Evolutionary conservation across 768 basidiomycete genomes (phyloP), one percentile per base, ranked within the genome.

Genomic region (Leccinellum albellum): DNA sequence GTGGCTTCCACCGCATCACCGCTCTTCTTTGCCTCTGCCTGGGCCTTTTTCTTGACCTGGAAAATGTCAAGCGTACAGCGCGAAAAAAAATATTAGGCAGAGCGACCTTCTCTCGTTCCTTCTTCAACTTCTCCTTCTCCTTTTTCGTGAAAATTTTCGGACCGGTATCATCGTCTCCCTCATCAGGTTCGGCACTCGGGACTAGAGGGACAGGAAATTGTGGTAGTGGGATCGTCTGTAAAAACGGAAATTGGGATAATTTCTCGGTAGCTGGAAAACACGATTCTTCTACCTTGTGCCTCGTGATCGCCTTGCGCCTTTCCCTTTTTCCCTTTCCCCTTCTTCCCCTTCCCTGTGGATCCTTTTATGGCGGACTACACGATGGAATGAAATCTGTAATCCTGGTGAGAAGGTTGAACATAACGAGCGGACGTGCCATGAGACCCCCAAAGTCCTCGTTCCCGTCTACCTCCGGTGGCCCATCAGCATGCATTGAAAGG

Each of bases 91-190:
- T 6, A 10, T 53, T 20, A 37, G 42, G 40, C 40, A 21, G 56
- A 40, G 66, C 49, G 33, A 88, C 94, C 88, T 97, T 97, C 77
- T 97, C 94, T 51, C 86, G 84, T 74, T 98, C 95, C 76, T 98
- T 98, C 83, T 98, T 98, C 59, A 96, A 77, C 70, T 87, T 87
- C 71, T 98, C 95, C 76, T 98, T 98, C 79, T 98, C 92, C 72
- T 96, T 97, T 77, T 98, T 98, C 17, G 88, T 87, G 33, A 97
- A 73, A 29, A 96, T 69, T 73, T 88, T 86, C 4, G 77, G 76
- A 14, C 83, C 90, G 50, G 73, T 74, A 51, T 80, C 85, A 28
- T 72, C 73, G 20, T 66, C 76, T 26, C 50, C 79, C 37, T 71
- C 70, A 32, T 66, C 75, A 24, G 72, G 50, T 17, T 73, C 75